Base-by-base conservation (phyloP, 2,329 filamentous ascomycete species). In the Simplicillium sp. region DNA sequence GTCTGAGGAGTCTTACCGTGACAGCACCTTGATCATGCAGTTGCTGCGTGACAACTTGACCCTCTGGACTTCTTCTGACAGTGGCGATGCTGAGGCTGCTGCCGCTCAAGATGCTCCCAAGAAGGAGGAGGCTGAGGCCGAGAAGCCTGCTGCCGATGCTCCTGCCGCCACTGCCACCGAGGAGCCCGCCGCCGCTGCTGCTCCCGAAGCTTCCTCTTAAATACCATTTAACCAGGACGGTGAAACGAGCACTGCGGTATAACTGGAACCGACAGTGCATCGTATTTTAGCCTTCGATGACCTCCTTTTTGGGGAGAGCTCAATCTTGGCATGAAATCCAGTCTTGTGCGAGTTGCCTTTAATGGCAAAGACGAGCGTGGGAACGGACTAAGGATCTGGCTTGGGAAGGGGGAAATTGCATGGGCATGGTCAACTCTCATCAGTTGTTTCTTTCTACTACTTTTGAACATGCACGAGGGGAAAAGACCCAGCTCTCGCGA, bases 21-120 rank as follows among this genome's bases (percentile, higher is more conserved):
- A 97, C 72, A 95, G 88, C 80, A 97, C 90, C 45, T 80, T 97
- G 57, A 96, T 97, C 76, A 97, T 96, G 90, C 90, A 97, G 77
- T 79, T 97, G 48, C 84, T 97, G 65, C 87, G 90, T 63, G 90
- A 96, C 75, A 97, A 96, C 78, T 77, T 97, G 49, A 96, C 89
- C 52, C 84, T 96, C 67, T 96, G 89, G 89, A 96, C 89, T 55
- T 96, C 89, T 54, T 94, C 88, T 45, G 89, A 95, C 64, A 86
- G 78, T 56, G 81, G 74, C 57, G 90, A 95, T 66, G 73, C 76
- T 46, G 86, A 90, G 67, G 70, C 64, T 50, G 70, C 80, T 49
- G 72, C 70, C 46, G 71, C 75, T 50, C 67, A 75, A 54, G 67
- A 70, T 44, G 65, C 61, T 37, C 53, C 65, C 50, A 71, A 76